These are phyloP conservation scores for Aspergillus ellipticus DNA, from an alignment of 495 filamentous ascomycete genomes.

Conservation along the genomic window DNA sequence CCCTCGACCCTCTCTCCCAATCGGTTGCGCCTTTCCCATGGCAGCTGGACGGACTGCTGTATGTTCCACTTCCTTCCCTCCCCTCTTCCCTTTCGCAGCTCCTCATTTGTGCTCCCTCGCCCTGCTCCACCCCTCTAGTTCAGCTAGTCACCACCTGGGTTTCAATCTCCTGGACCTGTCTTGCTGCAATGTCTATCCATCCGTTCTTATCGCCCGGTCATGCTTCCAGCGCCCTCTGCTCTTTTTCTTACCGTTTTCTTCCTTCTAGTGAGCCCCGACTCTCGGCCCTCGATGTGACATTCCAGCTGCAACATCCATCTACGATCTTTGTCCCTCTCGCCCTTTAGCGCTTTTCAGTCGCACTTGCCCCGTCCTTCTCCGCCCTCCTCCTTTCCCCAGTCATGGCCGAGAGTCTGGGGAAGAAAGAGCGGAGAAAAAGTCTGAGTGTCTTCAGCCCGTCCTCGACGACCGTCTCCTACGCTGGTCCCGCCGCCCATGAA, in stretches of 20 bases:
- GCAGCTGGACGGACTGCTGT: conserved; percentile 32
- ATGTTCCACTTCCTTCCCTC: conserved; percentile 26
- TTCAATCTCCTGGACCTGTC: conserved; percentile 17
- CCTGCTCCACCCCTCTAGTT: conserved; percentile 18
- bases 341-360: conserved; percentile 2
- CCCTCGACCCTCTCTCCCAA: conserved; percentile 5
- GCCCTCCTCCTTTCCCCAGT: conserved; percentile 16
- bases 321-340: neutral
- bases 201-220: conserved; percentile 14
- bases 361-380: conserved; percentile 13
- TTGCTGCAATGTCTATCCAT: conserved; percentile 17
- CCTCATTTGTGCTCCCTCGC: conserved; percentile 23
- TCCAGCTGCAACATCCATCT: conserved; percentile 18
- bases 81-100: conserved; percentile 10
- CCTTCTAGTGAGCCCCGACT: conserved; percentile 29
- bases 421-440: conserved; percentile 46
- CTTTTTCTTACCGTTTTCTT: conserved; percentile 15
- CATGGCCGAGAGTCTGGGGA: conserved; percentile 39
- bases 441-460: conserved; percentile 39
- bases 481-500: conserved; percentile 26
- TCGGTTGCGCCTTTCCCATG: conserved; percentile 15
- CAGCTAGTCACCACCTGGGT: conserved; percentile 16
- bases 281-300: conserved; percentile 34
- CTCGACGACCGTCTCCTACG: conserved; percentile 20
- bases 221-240: conserved; percentile 12